These are phyloP conservation scores for Seiridium cupressi DNA, from an alignment of 2,329 filamentous ascomycete genomes.

Conservation along the genomic window DNA sequence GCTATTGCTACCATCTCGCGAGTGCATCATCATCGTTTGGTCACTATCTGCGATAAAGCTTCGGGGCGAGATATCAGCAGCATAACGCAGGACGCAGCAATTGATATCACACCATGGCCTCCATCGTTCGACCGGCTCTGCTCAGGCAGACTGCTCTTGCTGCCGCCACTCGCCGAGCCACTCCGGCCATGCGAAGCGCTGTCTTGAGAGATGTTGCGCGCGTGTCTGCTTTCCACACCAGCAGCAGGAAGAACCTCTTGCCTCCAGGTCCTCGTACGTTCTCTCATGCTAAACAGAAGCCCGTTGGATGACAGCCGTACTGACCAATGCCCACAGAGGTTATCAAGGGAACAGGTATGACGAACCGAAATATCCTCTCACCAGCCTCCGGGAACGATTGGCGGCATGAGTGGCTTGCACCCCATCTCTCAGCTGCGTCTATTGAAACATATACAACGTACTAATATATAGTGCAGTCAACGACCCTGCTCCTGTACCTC, in stretches of 20 bases:
- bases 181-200: slow-evolving; percentile 27
- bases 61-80: slow-evolving; percentile 7
- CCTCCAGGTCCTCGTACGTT: slow-evolving; percentile 81
- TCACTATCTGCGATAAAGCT: background rate
- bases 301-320: slow-evolving; percentile 20
- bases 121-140: slow-evolving; percentile 52
- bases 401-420: no score
- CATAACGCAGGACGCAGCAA: background rate
- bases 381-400: no score
- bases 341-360: slow-evolving; percentile 72
- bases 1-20: no score
- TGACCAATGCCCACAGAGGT: slow-evolving; percentile 58
- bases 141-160: slow-evolving; percentile 51
- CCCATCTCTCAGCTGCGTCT: background rate
- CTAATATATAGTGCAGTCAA: slow-evolving; percentile 59
- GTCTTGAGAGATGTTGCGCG: slow-evolving; percentile 41
- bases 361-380: background rate
- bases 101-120: slow-evolving; percentile 47
- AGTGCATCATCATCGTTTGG: background rate
- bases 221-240: slow-evolving; percentile 84
- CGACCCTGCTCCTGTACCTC: slow-evolving; percentile 75
- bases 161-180: slow-evolving; percentile 35
- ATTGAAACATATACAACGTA: no score
- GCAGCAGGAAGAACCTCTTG: slow-evolving; percentile 71
- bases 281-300: background rate